A percentile compares a stretch with the other conserved stretches of the same genome.
Evolutionary conservation across 768 basidiomycete genomes (phyloP).

Genomic region (Lactifluus echinatus): DNA sequence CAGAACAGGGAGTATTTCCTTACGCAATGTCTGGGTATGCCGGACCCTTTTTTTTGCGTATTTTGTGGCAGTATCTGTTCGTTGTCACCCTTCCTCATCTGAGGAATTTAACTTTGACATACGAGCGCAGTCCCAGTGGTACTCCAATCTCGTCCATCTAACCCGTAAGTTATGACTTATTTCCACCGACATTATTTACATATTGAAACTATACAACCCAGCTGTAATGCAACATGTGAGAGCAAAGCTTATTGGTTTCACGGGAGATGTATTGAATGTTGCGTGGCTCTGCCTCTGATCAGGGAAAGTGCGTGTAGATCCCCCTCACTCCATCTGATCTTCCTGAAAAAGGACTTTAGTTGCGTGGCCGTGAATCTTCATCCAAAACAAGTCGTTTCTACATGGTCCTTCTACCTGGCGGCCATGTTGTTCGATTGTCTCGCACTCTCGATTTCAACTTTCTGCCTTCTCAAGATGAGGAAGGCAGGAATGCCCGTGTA

Average conservation of each 20-base stretch:
- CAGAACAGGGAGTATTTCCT: slow-evolving; percentile 52
- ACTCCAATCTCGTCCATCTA: slow-evolving; percentile 44
- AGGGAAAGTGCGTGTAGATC: slow-evolving; percentile 31
- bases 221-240: slow-evolving; percentile 2
- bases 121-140: slow-evolving; percentile 41
- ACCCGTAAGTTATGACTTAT: slow-evolving; percentile 32
- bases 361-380: slow-evolving; percentile 35
- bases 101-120: background rate
- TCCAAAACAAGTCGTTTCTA: slow-evolving; percentile 27
- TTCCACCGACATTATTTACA: background rate
- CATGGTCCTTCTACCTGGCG: slow-evolving; percentile 52
- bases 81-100: slow-evolving; percentile 24
- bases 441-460: slow-evolving; percentile 41
- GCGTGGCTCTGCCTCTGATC: background rate
- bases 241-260: background rate
- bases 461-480: slow-evolving; percentile 44
- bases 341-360: slow-evolving; percentile 27
- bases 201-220: slow-evolving; percentile 9
- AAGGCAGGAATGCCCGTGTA: slow-evolving; percentile 27
- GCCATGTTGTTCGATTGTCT: slow-evolving; percentile 51
- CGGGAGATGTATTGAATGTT: background rate
- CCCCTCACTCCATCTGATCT: background rate
- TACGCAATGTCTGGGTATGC: slow-evolving; percentile 35
- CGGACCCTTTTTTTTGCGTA: slow-evolving; percentile 34
- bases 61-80: slow-evolving; percentile 35